Evolutionary conservation across 2,329 filamentous ascomycete species (phyloP).

Genomic region (Ophiosphaerella herpotricha): DNA sequence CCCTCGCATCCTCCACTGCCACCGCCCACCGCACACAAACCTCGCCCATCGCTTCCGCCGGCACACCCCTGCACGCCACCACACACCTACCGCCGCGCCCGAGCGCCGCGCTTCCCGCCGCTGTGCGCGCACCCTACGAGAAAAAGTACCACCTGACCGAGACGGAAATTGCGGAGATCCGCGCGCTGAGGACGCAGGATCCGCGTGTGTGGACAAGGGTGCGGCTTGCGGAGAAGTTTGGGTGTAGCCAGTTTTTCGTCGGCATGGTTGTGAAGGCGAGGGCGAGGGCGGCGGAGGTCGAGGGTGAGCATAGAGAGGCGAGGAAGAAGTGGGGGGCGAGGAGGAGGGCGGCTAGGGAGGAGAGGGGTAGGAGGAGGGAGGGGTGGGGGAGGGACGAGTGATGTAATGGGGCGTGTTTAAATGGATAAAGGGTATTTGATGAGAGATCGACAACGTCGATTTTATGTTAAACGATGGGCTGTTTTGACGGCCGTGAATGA

Average conservation of each 20-base stretch:
- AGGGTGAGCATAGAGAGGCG: conserved; percentile 57
- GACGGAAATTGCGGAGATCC: conserved; percentile 64
- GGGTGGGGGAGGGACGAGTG: conserved; percentile 64
- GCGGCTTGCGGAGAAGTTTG: conserved; percentile 65
- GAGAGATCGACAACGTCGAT: background rate
- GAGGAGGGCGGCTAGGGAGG: conserved; percentile 64
- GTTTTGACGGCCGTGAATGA: too few relatives aligned
- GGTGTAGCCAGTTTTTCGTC: conserved; percentile 66
- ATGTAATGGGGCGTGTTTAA: background rate
- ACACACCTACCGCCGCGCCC: conserved; percentile 30
- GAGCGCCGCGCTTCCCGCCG: conserved; percentile 48
- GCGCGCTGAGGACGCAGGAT: conserved; percentile 58
- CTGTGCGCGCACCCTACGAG: conserved; percentile 57
- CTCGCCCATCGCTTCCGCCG: conserved; percentile 32
- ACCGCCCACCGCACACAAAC: conserved; percentile 25
- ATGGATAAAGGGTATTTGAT: background rate
- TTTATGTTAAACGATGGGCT: too few relatives aligned
- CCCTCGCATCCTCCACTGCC: conserved; percentile 26
- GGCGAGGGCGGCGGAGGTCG: conserved; percentile 48
- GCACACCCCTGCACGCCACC: conserved; percentile 31
- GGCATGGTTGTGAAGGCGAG: conserved; percentile 59
- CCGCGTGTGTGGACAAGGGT: conserved; percentile 64
- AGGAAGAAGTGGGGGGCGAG: conserved; percentile 65
- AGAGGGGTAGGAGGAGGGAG: conserved; percentile 63
- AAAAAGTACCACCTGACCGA: conserved; percentile 66